Evolutionary conservation across 306 rosid genomes (phyloP).

Genomic region (Leucaena leucocephala): DNA sequence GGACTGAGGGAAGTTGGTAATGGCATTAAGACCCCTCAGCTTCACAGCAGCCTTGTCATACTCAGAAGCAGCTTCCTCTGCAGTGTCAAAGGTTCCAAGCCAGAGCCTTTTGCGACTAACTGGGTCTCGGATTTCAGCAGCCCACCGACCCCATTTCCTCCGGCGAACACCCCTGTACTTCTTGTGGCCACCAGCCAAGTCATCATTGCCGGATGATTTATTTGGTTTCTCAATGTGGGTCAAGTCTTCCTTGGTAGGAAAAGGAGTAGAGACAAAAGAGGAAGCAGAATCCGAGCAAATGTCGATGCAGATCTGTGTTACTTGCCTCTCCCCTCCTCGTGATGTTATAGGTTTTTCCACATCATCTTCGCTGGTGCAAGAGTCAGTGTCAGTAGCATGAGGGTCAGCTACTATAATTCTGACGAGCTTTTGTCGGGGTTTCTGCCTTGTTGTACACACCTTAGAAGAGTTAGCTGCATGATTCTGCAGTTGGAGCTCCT

Average conservation of each 20-base stretch:
- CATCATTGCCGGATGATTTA: constrained; percentile 4
- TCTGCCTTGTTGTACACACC: constrained; percentile 33
- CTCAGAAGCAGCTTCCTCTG: constrained; percentile 75
- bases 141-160: constrained; percentile 91
- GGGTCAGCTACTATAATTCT: constrained; percentile 72
- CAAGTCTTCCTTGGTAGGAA: constrained; percentile 19
- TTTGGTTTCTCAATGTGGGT: constrained; percentile 32
- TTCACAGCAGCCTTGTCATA: constrained; percentile 74
- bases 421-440: constrained; percentile 48
- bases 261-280: neutral
- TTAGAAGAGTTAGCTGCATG: constrained; percentile 31
- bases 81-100: constrained; percentile 87
- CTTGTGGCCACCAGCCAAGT: constrained; percentile 22
- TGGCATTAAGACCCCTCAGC: constrained; percentile 65
- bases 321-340: constrained; percentile 45
- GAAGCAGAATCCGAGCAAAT: constrained; percentile 10
- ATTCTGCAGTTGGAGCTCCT: constrained; percentile 22
- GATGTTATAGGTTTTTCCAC: neutral
- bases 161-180: constrained; percentile 73
- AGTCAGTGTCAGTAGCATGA: constrained; percentile 81
- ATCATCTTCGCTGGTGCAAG: constrained; percentile 62
- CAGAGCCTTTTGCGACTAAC: constrained; percentile 60
- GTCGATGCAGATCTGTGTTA: constrained; percentile 47
- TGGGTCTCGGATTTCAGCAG: constrained; percentile 89
- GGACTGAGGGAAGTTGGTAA: constrained; percentile 61